Conservation (phyloP, 1,284 basidiomycete genomes). For the Leccinum variabile region DNA sequence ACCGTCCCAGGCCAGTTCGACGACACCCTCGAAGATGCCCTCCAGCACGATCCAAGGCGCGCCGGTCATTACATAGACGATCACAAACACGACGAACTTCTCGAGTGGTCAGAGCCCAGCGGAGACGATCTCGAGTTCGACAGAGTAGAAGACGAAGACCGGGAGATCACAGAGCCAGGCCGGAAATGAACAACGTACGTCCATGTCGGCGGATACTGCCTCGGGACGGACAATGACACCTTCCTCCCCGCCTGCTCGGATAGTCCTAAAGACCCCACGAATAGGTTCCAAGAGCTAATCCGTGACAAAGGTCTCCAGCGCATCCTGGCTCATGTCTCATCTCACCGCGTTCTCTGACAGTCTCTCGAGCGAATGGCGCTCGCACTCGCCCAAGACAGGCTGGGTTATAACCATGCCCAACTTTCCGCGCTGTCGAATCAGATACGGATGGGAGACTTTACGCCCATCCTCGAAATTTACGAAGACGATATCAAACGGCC, state of each 20-base stretch:
- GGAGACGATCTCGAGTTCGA: conserved; percentile 53
- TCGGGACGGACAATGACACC: conserved; percentile 75
- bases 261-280: conserved; percentile 80
- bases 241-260: conserved; percentile 73
- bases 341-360: conserved; percentile 41
- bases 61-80: conserved; percentile 51
- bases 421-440: conserved; percentile 65
- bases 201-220: conserved; percentile 77
- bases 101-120: conserved; percentile 40
- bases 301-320: conserved; percentile 77
- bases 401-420: conserved; percentile 61
- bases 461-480: conserved; percentile 85
- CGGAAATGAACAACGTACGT: conserved; percentile 46
- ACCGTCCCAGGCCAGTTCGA: conserved; percentile 53
- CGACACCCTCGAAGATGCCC: conserved; percentile 38
- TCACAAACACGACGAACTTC: conserved; percentile 32
- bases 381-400: conserved; percentile 79
- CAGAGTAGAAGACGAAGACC: conserved; percentile 85
- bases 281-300: conserved; percentile 90
- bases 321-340: conserved; percentile 35
- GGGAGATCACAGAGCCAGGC: conserved; percentile 73
- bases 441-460: conserved; percentile 83
- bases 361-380: conserved; percentile 93
- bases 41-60: conserved; percentile 29
- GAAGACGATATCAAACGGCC: conserved; percentile 91